Evolutionary conservation across 2,329 filamentous ascomycete species (phyloP).

Genomic region (Exophiala spinifera): DNA sequence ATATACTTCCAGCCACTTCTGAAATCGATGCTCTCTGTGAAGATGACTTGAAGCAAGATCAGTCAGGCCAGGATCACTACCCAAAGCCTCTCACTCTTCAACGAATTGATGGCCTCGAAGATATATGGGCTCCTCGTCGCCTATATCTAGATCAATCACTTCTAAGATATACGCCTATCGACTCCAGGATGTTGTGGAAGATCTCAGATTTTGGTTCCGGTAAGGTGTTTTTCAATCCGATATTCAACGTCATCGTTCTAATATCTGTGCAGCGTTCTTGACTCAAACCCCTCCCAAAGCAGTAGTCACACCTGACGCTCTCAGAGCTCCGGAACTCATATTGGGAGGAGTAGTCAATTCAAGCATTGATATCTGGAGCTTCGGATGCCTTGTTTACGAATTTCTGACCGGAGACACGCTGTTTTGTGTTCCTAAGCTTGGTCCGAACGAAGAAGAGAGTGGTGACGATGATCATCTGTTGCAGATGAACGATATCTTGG

Average conservation of each 20-base stretch:
- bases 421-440: slow-evolving; percentile 29
- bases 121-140: slow-evolving; percentile 33
- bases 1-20: slow-evolving; percentile 29
- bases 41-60: slow-evolving; percentile 24
- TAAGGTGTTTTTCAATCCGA: slow-evolving; percentile 18
- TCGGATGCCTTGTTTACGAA: slow-evolving; percentile 35
- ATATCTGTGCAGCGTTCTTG: slow-evolving; percentile 32
- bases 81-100: slow-evolving; percentile 18
- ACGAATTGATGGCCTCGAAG: slow-evolving; percentile 31
- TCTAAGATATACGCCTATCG: slow-evolving; percentile 29
- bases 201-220: slow-evolving; percentile 35
- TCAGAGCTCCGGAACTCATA: slow-evolving; percentile 35
- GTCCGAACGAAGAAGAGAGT: slow-evolving; percentile 26
- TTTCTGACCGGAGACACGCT: slow-evolving; percentile 30
- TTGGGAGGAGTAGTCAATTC: slow-evolving; percentile 33
- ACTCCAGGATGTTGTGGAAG: slow-evolving; percentile 31
- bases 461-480: slow-evolving; percentile 34
- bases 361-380: slow-evolving; percentile 37
- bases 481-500: slow-evolving; percentile 30
- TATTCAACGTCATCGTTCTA: slow-evolving; percentile 25
- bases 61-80: slow-evolving; percentile 28
- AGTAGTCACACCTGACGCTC: slow-evolving; percentile 29
- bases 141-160: slow-evolving; percentile 33
- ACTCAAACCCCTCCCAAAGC: slow-evolving; percentile 27
- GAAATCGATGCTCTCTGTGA: slow-evolving; percentile 20